Evolutionary conservation across 129 eudicot genomes (phyloP), one percentile per base, ranked within the genome.

Genomic region (Lactuca sativa): DNA sequence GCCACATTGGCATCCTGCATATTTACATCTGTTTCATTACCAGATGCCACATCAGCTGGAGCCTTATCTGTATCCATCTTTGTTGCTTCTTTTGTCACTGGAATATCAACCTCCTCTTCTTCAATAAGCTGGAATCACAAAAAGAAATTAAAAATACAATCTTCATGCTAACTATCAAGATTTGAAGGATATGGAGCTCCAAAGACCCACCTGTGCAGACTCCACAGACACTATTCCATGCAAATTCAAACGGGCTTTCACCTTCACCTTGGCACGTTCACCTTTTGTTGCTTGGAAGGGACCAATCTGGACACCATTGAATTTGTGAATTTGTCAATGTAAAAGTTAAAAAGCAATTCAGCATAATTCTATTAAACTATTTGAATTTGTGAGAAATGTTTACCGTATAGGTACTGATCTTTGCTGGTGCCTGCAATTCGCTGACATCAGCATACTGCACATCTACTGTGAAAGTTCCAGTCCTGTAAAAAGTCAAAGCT

Each of bases 331-430:
- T n/a, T 57, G 30, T 5, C 31, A 68, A 52, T 15, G 33, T 3
- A 7, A 56, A 62, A 18, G 25, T n/a, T 14, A 41, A 56, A 41
- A 61, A 38, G 25, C 12, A 32, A 55, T 12, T 12, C 3, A 40
- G 3, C 36, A n/a, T 21, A 71, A n/a, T 32, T 73, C 37, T 25
- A 16, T 0, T 25, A 44, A 57, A 74, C 14, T 6, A 10, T 10
- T 7, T 18, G 6, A 66, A 14, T 33, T 5, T 25, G 40, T 47
- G 5, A 38, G 38, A 5, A 16, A 21, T 21, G 18, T 31, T 31
- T 85, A 93, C 98, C 86, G 90, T 89, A 69, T 86, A 87, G 2
- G 96, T 79, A 73, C 98, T 89, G 70, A 93, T 93, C 83, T 85
- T 82, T 57, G 95, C 80, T 3, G 92, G 88, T 67, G 98, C 98